These are phyloP conservation scores for Populus tomentosa DNA, from an alignment of 441 rosid species.

Conservation along the genomic window DNA sequence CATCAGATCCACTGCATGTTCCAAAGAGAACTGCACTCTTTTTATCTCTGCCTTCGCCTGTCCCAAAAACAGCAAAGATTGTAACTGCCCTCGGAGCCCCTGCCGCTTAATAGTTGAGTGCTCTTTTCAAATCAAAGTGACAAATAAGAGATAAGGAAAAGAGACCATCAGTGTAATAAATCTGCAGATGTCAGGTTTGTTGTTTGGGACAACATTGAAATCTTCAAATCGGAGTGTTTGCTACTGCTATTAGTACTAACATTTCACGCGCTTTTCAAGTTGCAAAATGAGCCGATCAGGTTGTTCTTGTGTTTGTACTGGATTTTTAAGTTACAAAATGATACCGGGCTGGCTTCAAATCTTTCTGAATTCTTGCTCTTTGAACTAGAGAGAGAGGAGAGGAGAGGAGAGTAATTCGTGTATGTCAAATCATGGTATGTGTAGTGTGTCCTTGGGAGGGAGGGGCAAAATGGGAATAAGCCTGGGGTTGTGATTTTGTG, in stretches of 20 bases:
- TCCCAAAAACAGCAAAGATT: conserved; percentile 3
- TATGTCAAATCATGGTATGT: neutral
- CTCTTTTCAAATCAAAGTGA: neutral
- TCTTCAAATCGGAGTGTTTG: neutral
- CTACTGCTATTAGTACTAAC: neutral
- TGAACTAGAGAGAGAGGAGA: neutral
- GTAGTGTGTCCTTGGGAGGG: neutral
- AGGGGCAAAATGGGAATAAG: conserved; percentile 3
- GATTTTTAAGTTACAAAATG: neutral
- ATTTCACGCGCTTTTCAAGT: conserved; percentile 14
- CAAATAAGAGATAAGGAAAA: neutral
- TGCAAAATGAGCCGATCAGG: neutral
- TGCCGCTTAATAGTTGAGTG: neutral
- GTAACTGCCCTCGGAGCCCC: neutral
- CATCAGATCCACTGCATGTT: neutral
- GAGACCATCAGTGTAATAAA: conserved; percentile 6
- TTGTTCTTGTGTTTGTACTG: neutral
- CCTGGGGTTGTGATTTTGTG: neutral
- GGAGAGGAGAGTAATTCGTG: neutral
- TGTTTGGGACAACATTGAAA: conserved; percentile 2
- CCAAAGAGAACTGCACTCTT: neutral
- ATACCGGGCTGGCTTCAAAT: neutral
- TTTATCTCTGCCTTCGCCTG: neutral
- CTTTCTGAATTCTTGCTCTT: neutral
- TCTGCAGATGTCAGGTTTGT: conserved; percentile 22